Evolutionary conservation across 2,329 filamentous ascomycete genomes (phyloP).

Genomic region (Aureobasidium zeae): DNA sequence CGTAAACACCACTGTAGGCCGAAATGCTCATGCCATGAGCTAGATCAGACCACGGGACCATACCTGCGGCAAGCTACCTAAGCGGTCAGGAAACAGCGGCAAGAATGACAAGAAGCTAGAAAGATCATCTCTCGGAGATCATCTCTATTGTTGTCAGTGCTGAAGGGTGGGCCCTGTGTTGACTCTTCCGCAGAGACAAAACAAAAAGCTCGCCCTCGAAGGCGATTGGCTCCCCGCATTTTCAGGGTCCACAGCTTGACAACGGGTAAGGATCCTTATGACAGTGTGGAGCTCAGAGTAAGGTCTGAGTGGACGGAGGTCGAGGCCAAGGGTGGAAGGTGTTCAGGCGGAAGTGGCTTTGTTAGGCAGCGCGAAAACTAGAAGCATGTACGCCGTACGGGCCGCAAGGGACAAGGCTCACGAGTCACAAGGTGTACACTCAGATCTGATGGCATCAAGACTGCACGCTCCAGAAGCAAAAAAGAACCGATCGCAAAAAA

Average conservation of each 20-base stretch:
- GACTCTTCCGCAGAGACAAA: no score
- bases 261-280: no score
- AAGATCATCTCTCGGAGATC: slow-evolving; percentile 3
- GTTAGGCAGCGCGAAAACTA: neutral
- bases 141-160: slow-evolving; percentile 2
- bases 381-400: no score
- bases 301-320: slow-evolving; percentile 9
- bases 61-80: slow-evolving; percentile 8
- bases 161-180: neutral
- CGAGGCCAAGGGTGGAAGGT: neutral
- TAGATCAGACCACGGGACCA: slow-evolving; percentile 13
- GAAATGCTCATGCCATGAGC: slow-evolving; percentile 2
- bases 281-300: slow-evolving; percentile 15
- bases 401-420: slow-evolving; percentile 5
- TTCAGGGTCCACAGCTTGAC: slow-evolving; percentile 12
- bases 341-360: slow-evolving; percentile 15
- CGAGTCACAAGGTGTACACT: slow-evolving; percentile 12
- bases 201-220: neutral
- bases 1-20: no score
- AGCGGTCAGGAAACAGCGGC: slow-evolving; percentile 2
- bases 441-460: slow-evolving; percentile 7
- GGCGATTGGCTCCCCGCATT: slow-evolving; percentile 8
- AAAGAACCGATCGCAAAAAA: slow-evolving; percentile 11
- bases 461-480: neutral
- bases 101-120: slow-evolving; percentile 14